Evolutionary conservation across 2,329 filamentous ascomycete genomes (phyloP).

Genomic region (Xylariomycetidae sp.): DNA sequence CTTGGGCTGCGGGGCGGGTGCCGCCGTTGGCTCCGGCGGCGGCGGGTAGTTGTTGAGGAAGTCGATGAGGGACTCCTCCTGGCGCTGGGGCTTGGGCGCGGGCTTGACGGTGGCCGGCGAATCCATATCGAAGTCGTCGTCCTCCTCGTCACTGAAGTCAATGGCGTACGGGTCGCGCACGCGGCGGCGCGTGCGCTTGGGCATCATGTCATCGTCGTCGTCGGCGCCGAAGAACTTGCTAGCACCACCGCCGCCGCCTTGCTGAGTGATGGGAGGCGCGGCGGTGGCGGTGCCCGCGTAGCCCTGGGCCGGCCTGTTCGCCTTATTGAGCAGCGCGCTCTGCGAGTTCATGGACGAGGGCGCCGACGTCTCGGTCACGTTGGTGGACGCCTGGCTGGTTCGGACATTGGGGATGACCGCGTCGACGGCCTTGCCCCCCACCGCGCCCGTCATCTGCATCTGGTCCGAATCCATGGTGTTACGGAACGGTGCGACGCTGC

Average conservation of each 20-base stretch:
- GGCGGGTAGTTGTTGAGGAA: conserved; percentile 67
- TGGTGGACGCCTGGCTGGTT: conserved; percentile 51
- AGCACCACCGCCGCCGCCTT: too few relatives aligned
- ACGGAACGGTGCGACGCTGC: conserved; percentile 78
- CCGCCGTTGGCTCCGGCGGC: conserved; percentile 43
- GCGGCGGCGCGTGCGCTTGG: conserved; percentile 68
- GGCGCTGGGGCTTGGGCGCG: conserved; percentile 34
- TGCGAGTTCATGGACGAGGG: conserved; percentile 68
- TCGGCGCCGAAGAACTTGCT: too few relatives aligned
- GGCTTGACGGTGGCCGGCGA: conserved; percentile 40
- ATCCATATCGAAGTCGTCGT: conserved; percentile 47
- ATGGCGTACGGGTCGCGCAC: conserved; percentile 92
- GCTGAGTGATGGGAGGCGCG: too few relatives aligned
- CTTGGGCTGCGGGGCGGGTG: conserved; percentile 39
- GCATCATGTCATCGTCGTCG: conserved; percentile 51
- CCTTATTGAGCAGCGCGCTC: conserved; percentile 56
- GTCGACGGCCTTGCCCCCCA: conserved; percentile 52
- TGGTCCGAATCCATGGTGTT: conserved; percentile 84
- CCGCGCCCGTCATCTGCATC: conserved; percentile 41
- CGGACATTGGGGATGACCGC: conserved; percentile 51
- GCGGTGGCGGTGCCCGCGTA: conserved; percentile 32
- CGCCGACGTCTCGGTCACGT: conserved; percentile 52
- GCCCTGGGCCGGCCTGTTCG: conserved; percentile 30
- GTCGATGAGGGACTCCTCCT: conserved; percentile 66
- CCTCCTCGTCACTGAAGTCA: conserved; percentile 67